Conservation (phyloP, 2,329 filamentous ascomycete genomes). For the Fusarium papillatum region DNA sequence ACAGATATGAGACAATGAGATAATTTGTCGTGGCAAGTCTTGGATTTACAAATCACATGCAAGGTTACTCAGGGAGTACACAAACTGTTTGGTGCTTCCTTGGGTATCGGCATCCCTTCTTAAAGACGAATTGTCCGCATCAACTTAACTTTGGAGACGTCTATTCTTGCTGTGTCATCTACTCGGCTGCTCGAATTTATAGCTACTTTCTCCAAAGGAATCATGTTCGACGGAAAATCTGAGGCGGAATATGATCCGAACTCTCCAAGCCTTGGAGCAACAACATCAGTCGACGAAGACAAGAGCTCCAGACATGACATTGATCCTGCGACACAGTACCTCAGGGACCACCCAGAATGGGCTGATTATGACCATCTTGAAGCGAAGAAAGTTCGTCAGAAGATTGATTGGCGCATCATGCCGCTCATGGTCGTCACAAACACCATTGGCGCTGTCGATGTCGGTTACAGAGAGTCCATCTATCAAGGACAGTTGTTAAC, state of each 20-base stretch:
- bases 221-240: neutral
- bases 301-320: neutral
- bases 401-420: conserved; percentile 27
- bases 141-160: neutral
- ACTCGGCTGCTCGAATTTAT: neutral
- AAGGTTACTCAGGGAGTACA: neutral
- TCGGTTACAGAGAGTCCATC: neutral
- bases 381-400: conserved; percentile 8
- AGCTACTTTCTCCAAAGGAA: neutral
- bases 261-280: neutral
- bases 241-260: neutral
- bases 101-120: neutral
- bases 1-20: neutral
- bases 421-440: conserved; percentile 11
- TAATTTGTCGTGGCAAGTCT: neutral
- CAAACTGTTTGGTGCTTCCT: neutral
- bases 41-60: neutral
- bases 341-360: neutral
- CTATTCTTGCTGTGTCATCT: neutral
- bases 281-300: neutral
- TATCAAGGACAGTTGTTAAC: neutral
- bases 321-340: neutral
- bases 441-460: conserved; percentile 15
- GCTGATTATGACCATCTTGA: neutral
- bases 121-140: neutral